Percentiles rank a stretch among this genome's conserved stretches.
Evolutionary conservation across 345 rosid genomes (phyloP).

Genomic region (Xanthoceras sorbifolium): DNA sequence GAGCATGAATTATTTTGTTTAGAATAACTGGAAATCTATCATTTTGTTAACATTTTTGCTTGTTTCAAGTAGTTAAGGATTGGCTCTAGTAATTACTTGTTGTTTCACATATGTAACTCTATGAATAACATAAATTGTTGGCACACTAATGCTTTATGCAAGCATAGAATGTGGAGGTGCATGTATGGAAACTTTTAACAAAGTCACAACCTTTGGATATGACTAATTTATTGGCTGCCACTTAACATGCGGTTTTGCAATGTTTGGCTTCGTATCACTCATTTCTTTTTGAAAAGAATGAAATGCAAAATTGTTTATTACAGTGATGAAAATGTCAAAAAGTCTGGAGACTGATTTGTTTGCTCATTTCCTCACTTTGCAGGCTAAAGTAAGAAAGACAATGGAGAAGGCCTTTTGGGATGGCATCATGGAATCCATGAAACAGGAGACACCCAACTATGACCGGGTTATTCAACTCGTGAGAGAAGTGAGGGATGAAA

Average conservation of each 20-base stretch:
- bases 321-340: background rate
- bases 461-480: slow-evolving; percentile 67
- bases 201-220: background rate
- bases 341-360: slow-evolving; percentile 11
- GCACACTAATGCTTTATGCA: background rate
- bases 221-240: background rate
- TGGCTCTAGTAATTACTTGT: background rate
- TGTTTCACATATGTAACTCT: background rate
- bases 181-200: background rate
- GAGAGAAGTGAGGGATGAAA: slow-evolving; percentile 90
- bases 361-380: slow-evolving; percentile 21
- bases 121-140: background rate
- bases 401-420: slow-evolving; percentile 98
- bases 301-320: background rate
- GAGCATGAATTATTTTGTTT: background rate
- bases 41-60: background rate
- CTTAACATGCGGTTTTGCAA: background rate
- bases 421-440: slow-evolving; percentile 62
- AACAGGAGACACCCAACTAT: slow-evolving; percentile 60
- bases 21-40: background rate
- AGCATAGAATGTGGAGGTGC: background rate
- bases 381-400: slow-evolving; percentile 70
- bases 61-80: no score
- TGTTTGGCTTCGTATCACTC: background rate
- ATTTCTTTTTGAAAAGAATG: background rate